phyloP scores from a whole-genome alignment of 768 basidiomycete species.

The Leucocoprinus birnbaumii region DNA sequence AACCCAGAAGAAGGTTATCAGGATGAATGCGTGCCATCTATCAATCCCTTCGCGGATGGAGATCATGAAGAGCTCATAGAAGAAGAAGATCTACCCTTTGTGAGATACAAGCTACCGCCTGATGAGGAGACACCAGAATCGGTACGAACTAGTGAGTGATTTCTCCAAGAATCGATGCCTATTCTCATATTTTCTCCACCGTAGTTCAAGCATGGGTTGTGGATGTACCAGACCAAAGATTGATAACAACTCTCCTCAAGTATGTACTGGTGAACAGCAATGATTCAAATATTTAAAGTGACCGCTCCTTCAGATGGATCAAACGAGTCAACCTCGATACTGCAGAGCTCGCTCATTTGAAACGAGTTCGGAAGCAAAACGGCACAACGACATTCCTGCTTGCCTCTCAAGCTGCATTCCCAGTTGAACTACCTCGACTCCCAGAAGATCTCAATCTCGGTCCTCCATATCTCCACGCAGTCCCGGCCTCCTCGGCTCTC shows the following conservation, averaged over 20 bases:
- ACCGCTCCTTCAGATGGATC: slow-evolving; percentile 53
- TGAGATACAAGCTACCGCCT: slow-evolving; percentile 52
- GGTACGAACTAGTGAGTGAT: slow-evolving; percentile 51
- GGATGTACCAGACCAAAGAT: slow-evolving; percentile 60
- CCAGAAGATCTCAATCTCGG: slow-evolving; percentile 47
- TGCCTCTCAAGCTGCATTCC: slow-evolving; percentile 22
- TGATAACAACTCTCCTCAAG: slow-evolving; percentile 64
- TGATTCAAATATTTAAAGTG: background rate
- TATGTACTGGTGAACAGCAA: slow-evolving; percentile 21
- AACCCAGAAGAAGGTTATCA: slow-evolving; percentile 20
- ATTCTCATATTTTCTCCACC: slow-evolving; percentile 1
- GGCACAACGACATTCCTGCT: slow-evolving; percentile 55
- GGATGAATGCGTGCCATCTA: slow-evolving; percentile 34
- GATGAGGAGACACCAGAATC: slow-evolving; percentile 61
- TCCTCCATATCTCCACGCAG: slow-evolving; percentile 51
- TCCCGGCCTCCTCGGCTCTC: slow-evolving; percentile 67
- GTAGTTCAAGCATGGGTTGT: slow-evolving; percentile 77
- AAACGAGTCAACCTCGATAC: slow-evolving; percentile 60
- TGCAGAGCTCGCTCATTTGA: slow-evolving; percentile 67
- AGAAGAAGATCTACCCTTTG: slow-evolving; percentile 66
- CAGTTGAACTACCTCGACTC: slow-evolving; percentile 38
- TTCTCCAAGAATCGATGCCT: background rate
- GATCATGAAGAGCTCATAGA: slow-evolving; percentile 45
- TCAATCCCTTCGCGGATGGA: slow-evolving; percentile 30
- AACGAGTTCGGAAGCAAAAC: slow-evolving; percentile 63